phyloP scores from a whole-genome alignment of 2,329 filamentous ascomycete genomes.

The Fusarium compactum region DNA sequence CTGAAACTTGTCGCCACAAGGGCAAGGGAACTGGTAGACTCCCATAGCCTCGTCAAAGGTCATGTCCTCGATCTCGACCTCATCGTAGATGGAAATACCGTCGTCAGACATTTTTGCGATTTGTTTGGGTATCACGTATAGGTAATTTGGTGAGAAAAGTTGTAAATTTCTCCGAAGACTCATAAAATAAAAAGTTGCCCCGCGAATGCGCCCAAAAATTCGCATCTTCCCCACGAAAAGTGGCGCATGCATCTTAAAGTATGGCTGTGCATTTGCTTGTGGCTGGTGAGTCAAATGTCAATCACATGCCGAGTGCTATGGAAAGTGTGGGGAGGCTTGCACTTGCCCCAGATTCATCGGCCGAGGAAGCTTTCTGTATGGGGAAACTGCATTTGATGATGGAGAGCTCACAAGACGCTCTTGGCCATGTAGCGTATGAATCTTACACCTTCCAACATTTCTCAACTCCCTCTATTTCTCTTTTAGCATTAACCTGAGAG shows the following conservation, averaged over 20 bases:
- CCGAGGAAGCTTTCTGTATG: constrained; percentile 46
- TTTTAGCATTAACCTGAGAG: neutral
- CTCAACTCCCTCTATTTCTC: neutral
- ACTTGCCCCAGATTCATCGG: constrained; percentile 46
- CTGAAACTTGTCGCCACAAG: constrained; percentile 96
- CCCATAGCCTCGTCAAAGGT: constrained; percentile 85
- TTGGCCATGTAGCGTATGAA: constrained; percentile 17
- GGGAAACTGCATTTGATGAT: constrained; percentile 26
- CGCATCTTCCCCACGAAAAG: constrained; percentile 21
- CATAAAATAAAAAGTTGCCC: constrained; percentile 43
- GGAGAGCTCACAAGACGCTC: constrained; percentile 31
- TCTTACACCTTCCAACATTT: constrained; percentile 19
- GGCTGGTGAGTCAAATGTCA: constrained; percentile 37
- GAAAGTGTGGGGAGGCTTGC: constrained; percentile 44
- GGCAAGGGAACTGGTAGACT: constrained; percentile 96
- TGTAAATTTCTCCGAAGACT: constrained; percentile 12
- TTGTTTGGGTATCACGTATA: neutral
- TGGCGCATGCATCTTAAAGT: constrained; percentile 27
- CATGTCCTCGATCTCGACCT: constrained; percentile 99
- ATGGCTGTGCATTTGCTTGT: constrained; percentile 17
- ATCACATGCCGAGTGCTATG: constrained; percentile 47
- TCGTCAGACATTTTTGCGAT: constrained; percentile 69
- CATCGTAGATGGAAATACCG: constrained; percentile 85
- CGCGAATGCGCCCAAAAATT: constrained; percentile 42
- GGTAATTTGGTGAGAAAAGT: neutral